A percentile compares a stretch with the other conserved stretches of the same genome.
phyloP scores from a whole-genome alignment of 2,329 filamentous ascomycete species.

The Fusarium coicis region DNA sequence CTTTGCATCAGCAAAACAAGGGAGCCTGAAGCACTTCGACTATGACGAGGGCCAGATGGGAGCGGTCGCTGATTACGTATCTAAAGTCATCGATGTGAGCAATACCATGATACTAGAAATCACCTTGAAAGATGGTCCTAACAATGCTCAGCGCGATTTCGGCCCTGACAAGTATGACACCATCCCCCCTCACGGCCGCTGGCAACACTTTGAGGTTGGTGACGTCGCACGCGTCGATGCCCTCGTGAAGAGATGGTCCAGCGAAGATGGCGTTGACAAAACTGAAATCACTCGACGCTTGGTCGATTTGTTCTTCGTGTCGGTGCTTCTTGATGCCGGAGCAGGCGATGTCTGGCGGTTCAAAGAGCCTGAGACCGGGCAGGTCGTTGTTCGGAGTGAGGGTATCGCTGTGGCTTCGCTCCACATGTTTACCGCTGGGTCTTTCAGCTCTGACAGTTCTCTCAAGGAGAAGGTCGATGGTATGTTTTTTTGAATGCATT shows the following conservation, averaged over 20 bases:
- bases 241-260: slow-evolving; percentile 58
- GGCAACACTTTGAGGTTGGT: slow-evolving; percentile 72
- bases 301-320: slow-evolving; percentile 71
- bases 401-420: slow-evolving; percentile 62
- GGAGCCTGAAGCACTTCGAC: slow-evolving; percentile 55
- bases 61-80: slow-evolving; percentile 55
- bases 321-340: slow-evolving; percentile 67
- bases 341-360: slow-evolving; percentile 62
- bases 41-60: slow-evolving; percentile 52
- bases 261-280: slow-evolving; percentile 48
- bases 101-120: no score
- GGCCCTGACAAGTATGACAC: slow-evolving; percentile 57
- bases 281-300: slow-evolving; percentile 63
- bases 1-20: slow-evolving; percentile 50
- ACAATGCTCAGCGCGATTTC: slow-evolving; percentile 57
- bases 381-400: slow-evolving; percentile 56
- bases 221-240: slow-evolving; percentile 59
- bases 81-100: slow-evolving; percentile 54
- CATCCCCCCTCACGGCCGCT: slow-evolving; percentile 67
- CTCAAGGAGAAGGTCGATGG: slow-evolving; percentile 48
- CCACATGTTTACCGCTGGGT: slow-evolving; percentile 59
- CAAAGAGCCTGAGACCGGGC: slow-evolving; percentile 51
- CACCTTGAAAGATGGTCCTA: no score
- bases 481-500: background rate
- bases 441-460: slow-evolving; percentile 46